Conservation (phyloP, 2,329 filamentous ascomycete species). For the Penicillium sp. region DNA sequence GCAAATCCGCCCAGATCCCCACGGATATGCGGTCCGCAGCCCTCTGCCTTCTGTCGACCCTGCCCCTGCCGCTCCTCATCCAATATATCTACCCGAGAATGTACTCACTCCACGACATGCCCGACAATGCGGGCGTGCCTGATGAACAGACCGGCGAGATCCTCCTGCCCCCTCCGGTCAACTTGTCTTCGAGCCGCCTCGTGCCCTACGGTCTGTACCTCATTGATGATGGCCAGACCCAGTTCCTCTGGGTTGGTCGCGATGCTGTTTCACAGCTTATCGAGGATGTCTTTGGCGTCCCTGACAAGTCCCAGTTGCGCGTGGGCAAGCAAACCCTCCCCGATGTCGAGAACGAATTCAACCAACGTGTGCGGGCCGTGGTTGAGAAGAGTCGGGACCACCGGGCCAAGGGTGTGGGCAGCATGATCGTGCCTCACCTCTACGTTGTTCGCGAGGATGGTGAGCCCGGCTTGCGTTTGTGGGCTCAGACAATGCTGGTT, state of each 20-base stretch:
- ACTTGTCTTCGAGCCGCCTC: conserved; percentile 83
- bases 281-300: conserved; percentile 82
- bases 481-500: conserved; percentile 93
- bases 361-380: conserved; percentile 85
- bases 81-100: conserved; percentile 87
- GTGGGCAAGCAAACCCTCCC: conserved; percentile 88
- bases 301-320: conserved; percentile 78
- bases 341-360: conserved; percentile 92
- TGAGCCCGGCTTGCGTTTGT: conserved; percentile 89
- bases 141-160: conserved; percentile 86
- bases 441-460: conserved; percentile 95
- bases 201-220: conserved; percentile 90
- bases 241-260: conserved; percentile 94
- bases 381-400: conserved; percentile 90
- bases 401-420: conserved; percentile 80
- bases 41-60: conserved; percentile 87
- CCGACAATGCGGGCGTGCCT: conserved; percentile 82
- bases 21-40: conserved; percentile 91
- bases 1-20: conserved; percentile 89
- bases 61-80: conserved; percentile 83
- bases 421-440: conserved; percentile 86
- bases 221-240: conserved; percentile 94
- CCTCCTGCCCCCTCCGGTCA: conserved; percentile 76
- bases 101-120: conserved; percentile 94
- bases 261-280: conserved; percentile 89